Evolutionary conservation across 2,329 filamentous ascomycete species (phyloP).

Genomic region (Cryphonectria carpinicola): DNA sequence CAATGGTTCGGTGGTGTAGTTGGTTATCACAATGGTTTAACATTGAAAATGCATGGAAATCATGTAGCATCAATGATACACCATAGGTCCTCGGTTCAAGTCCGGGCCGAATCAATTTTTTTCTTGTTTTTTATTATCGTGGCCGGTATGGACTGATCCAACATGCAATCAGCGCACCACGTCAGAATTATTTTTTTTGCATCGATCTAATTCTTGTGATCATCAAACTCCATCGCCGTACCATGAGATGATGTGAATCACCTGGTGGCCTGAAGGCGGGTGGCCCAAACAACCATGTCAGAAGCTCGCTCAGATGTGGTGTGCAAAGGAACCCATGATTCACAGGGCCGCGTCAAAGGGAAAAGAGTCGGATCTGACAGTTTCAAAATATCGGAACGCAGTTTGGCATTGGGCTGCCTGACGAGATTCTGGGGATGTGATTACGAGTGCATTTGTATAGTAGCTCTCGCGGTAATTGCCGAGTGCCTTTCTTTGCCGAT

Average conservation of each 20-base stretch:
- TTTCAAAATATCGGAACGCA: neutral
- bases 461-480: neutral
- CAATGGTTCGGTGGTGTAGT: neutral
- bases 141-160: too few relatives aligned
- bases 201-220: neutral
- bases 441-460: neutral
- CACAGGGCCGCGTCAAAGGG: too few relatives aligned
- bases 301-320: too few relatives aligned
- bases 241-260: neutral
- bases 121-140: too few relatives aligned
- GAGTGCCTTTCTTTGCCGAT: neutral
- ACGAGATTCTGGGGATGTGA: neutral
- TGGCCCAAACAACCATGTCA: neutral
- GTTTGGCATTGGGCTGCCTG: neutral
- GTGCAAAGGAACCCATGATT: too few relatives aligned
- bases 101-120: too few relatives aligned
- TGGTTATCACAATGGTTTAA: neutral
- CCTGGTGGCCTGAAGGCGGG: neutral
- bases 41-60: too few relatives aligned
- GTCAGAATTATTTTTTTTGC: neutral
- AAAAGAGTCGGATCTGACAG: neutral
- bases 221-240: constrained; percentile 3
- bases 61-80: too few relatives aligned
- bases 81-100: too few relatives aligned
- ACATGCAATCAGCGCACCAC: too few relatives aligned